These are phyloP conservation scores for Acephala macrosclerotiorum DNA, from an alignment of 2,329 filamentous ascomycete genomes.

Conservation along the genomic window DNA sequence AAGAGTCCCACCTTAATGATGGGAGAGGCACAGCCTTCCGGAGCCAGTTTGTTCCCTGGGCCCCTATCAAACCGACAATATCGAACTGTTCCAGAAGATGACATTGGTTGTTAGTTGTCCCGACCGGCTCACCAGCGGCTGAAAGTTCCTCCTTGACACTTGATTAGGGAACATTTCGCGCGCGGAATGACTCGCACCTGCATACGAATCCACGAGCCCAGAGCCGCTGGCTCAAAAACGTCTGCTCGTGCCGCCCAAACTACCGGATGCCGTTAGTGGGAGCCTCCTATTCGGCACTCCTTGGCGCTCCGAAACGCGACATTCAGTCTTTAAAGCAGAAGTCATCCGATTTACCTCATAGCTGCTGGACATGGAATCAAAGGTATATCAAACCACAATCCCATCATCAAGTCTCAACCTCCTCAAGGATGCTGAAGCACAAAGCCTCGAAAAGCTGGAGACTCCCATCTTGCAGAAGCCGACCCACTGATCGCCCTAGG, in stretches of 20 bases:
- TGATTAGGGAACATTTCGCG: background rate
- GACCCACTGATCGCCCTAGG: too few relatives aligned
- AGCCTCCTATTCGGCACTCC: background rate
- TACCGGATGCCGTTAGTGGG: background rate
- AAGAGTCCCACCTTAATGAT: background rate
- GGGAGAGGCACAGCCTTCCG: background rate
- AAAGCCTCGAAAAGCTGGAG: too few relatives aligned
- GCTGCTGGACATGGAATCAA: too few relatives aligned
- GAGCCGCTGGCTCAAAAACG: too few relatives aligned
- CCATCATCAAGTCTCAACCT: too few relatives aligned
- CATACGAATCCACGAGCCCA: too few relatives aligned
- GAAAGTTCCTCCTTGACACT: background rate
- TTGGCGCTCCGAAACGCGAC: background rate
- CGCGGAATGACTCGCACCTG: too few relatives aligned
- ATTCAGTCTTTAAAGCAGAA: too few relatives aligned
- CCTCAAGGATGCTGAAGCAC: too few relatives aligned
- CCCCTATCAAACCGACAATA: background rate
- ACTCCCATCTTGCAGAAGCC: too few relatives aligned
- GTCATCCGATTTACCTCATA: too few relatives aligned
- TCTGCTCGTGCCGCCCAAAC: background rate
- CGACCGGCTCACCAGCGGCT: background rate
- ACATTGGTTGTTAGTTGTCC: background rate
- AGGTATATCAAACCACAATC: too few relatives aligned
- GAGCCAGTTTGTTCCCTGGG: background rate
- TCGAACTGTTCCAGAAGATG: background rate